Evolutionary conservation across 2,329 filamentous ascomycete species (phyloP).

Genomic region (Arachnomyces sp.): DNA sequence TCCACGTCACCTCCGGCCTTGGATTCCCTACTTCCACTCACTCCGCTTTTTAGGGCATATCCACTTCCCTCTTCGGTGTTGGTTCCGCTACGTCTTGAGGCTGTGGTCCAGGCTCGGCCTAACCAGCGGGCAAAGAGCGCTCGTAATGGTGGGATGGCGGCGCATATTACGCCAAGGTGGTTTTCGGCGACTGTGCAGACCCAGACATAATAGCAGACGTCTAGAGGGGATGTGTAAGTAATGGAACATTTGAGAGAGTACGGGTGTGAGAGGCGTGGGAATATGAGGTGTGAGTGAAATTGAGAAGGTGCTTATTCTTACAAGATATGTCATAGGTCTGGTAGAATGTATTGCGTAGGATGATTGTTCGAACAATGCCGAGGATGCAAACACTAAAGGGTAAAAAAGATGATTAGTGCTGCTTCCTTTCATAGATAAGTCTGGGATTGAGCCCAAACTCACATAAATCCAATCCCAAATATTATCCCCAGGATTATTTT

Average conservation of each 20-base stretch:
- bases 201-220: conserved; percentile 7
- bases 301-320: not conserved
- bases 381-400: conserved; percentile 6
- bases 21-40: no score
- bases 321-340: conserved; percentile 8
- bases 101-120: no score
- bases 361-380: conserved; percentile 4
- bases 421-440: no score
- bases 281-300: not conserved
- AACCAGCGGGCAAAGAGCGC: conserved; percentile 6
- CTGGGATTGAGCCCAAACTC: no score
- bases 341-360: conserved; percentile 4
- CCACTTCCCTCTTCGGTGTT: no score
- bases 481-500: conserved; percentile 4
- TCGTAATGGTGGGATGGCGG: conserved; percentile 5
- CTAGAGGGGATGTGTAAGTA: conserved; percentile 1
- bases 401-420: no score
- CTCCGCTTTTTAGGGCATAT: no score
- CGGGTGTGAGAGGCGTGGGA: no score
- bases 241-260: no score
- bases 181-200: conserved; percentile 4
- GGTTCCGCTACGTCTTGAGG: no score
- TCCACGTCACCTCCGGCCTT: no score
- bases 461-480: conserved; percentile 1
- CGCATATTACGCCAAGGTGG: conserved; percentile 7